Conservation (phyloP, 1,139 yeast species). For the Candida labiduridarum region DNA sequence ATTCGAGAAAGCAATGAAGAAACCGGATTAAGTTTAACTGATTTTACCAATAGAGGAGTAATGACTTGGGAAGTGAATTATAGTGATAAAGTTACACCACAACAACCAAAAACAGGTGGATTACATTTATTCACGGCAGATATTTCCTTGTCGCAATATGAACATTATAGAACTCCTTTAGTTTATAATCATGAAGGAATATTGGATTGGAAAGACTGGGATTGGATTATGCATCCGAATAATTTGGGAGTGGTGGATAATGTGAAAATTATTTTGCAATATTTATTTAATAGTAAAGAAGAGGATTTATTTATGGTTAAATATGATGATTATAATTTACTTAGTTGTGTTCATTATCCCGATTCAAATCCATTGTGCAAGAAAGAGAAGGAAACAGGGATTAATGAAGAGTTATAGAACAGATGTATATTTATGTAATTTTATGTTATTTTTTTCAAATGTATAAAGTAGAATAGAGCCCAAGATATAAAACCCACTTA, state of each 20-base stretch:
- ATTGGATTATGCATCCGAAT: slow-evolving; percentile 40
- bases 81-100: slow-evolving; percentile 15
- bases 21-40: slow-evolving; percentile 38
- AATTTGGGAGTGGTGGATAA: slow-evolving; percentile 51
- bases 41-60: slow-evolving; percentile 37
- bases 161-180: slow-evolving; percentile 27
- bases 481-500: neutral
- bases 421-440: neutral
- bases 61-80: slow-evolving; percentile 35
- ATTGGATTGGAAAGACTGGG: slow-evolving; percentile 45
- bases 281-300: slow-evolving; percentile 27
- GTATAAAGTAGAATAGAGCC: neutral
- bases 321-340: slow-evolving; percentile 21
- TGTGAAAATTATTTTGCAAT: slow-evolving; percentile 31
- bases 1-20: slow-evolving; percentile 48
- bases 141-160: slow-evolving; percentile 28
- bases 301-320: slow-evolving; percentile 25
- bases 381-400: neutral
- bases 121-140: slow-evolving; percentile 46
- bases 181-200: slow-evolving; percentile 44
- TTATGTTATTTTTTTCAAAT: neutral
- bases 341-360: slow-evolving; percentile 20
- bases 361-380: slow-evolving; percentile 8
- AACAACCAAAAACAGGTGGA: slow-evolving; percentile 33
- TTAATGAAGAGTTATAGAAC: neutral